A percentile compares a stretch with the other conserved stretches of the same genome.
Conservation (phyloP, 345 rosid species). For the Erucastrum elatum region DNA sequence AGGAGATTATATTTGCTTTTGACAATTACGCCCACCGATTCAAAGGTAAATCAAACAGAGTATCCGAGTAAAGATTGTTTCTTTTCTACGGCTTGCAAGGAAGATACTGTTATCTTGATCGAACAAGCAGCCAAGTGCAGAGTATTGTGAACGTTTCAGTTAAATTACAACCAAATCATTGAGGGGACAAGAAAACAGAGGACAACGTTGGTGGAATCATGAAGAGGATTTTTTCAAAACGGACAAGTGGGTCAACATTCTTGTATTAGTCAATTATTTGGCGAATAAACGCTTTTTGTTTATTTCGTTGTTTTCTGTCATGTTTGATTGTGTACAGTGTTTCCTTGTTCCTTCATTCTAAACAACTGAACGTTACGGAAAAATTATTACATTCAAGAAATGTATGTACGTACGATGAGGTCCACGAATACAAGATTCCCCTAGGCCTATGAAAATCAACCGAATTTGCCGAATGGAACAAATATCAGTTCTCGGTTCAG, state of each 20-base stretch:
- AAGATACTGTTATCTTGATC: not conserved
- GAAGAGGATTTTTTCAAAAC: conserved; percentile 11
- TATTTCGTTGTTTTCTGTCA: not conserved
- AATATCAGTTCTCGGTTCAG: not conserved
- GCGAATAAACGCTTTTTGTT: not conserved
- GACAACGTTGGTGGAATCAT: conserved; percentile 24
- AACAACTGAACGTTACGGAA: not conserved
- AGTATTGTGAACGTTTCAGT: conserved; percentile 25
- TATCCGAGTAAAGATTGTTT: conserved; percentile 27
- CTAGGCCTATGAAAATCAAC: not conserved
- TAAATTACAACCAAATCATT: conserved; percentile 22
- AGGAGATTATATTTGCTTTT: conserved; percentile 10
- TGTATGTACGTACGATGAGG: not conserved
- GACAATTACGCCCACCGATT: not conserved
- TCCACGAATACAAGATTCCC: not conserved
- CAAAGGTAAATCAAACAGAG: conserved; percentile 14
- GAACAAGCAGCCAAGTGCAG: conserved; percentile 34
- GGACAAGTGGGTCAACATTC: conserved; percentile 24
- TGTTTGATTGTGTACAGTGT: not conserved
- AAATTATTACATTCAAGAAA: not conserved
- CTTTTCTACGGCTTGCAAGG: not conserved
- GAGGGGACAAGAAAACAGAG: conserved; percentile 20
- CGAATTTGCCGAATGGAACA: not conserved
- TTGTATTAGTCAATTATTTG: conserved; percentile 1
- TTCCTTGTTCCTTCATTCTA: not conserved